Evolutionary conservation across 176 grass and related monocot genomes (phyloP).

Genomic region (Ananas comosus): DNA sequence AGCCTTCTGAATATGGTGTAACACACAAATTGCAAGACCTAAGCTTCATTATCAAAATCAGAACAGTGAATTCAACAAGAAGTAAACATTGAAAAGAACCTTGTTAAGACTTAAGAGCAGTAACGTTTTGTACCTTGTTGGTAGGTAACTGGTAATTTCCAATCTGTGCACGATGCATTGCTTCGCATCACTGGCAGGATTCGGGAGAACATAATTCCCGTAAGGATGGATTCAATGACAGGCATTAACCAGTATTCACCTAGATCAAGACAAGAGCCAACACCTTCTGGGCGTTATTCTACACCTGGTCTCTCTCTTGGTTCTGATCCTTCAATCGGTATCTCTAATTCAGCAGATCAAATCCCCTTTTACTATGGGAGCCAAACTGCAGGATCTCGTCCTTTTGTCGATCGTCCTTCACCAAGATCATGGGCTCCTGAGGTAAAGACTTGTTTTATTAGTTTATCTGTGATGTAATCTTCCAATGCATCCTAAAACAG

Average conservation of each 20-base stretch:
- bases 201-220: conserved; percentile 42
- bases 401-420: conserved; percentile 43
- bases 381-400: conserved; percentile 34
- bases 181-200: conserved; percentile 58
- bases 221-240: conserved; percentile 32
- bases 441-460: conserved; percentile 24
- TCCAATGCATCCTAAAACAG: not conserved
- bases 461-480: not conserved
- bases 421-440: conserved; percentile 49
- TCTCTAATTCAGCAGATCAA: conserved; percentile 29
- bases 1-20: too few species aligned
- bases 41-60: conserved; percentile 4
- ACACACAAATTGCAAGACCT: too few species aligned
- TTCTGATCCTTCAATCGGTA: conserved; percentile 38
- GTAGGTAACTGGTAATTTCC: conserved; percentile 58
- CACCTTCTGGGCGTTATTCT: conserved; percentile 23
- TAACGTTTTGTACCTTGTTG: conserved; percentile 22
- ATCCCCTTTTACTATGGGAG: conserved; percentile 33
- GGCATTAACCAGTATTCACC: conserved; percentile 43
- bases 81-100: conserved; percentile 15
- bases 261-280: conserved; percentile 48
- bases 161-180: conserved; percentile 61
- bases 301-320: conserved; percentile 34
- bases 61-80: not conserved
- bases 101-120: conserved; percentile 5